Evolutionary conservation across 75 land plant species (phyloP).

Genomic region (Cunninghamia lanceolata): DNA sequence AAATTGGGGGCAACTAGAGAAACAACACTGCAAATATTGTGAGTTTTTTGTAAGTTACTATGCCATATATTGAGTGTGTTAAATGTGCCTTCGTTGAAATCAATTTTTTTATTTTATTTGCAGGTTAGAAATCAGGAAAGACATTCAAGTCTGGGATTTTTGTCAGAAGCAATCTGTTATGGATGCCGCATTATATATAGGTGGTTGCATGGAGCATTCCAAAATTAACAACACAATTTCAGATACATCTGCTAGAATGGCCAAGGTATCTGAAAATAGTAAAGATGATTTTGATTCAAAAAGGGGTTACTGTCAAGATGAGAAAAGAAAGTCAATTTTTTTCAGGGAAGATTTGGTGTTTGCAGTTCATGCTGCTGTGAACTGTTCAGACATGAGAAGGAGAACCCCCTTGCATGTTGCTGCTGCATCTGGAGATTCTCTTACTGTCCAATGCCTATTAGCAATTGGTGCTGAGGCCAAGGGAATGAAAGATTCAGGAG

Average conservation of each 20-base stretch:
- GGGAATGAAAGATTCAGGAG: slow-evolving; percentile 30
- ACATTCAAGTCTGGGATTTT: slow-evolving; percentile 36
- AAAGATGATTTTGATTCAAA: background rate
- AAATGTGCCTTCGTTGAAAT: background rate
- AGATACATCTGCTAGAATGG: background rate
- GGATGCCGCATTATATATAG: slow-evolving; percentile 14
- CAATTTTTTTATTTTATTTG: background rate
- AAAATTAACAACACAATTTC: background rate
- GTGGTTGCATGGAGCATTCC: background rate
- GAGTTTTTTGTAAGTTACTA: too few species aligned
- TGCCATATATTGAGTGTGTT: background rate
- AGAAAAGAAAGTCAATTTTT: background rate
- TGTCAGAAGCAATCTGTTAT: slow-evolving; percentile 30
- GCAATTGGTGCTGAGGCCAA: slow-evolving; percentile 23
- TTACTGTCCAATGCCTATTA: slow-evolving; percentile 21
- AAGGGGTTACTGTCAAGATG: background rate
- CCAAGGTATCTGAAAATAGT: background rate
- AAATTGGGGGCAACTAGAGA: too few species aligned
- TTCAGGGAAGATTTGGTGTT: slow-evolving; percentile 18
- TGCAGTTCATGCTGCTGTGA: slow-evolving; percentile 29
- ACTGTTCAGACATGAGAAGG: slow-evolving; percentile 40
- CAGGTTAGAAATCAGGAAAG: slow-evolving; percentile 24
- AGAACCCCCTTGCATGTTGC: slow-evolving; percentile 39
- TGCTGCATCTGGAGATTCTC: slow-evolving; percentile 18
- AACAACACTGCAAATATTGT: too few species aligned